phyloP scores from a whole-genome alignment of 1,139 yeast species.

The Debaryomyces fabryi region DNA sequence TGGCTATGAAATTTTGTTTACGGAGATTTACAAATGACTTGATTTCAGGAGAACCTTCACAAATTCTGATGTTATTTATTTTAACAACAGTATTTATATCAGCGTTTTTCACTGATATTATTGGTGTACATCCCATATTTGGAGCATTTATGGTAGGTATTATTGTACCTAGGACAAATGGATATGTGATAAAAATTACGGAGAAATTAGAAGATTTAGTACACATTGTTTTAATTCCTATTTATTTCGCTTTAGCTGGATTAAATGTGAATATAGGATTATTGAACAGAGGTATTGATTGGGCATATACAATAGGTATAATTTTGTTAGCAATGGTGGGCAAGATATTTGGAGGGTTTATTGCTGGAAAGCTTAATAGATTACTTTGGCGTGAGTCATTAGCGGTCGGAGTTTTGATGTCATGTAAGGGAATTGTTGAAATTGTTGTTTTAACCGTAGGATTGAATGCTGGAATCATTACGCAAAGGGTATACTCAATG shows the following conservation, averaged over 20 bases:
- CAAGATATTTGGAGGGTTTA: constrained; percentile 63
- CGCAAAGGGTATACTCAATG: constrained; percentile 70
- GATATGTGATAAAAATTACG: constrained; percentile 66
- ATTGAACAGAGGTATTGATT: constrained; percentile 63
- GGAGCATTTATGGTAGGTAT: constrained; percentile 81
- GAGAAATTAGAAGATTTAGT: constrained; percentile 79
- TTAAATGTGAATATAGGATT: constrained; percentile 67
- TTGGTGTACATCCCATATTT: constrained; percentile 81
- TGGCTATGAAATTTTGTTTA: constrained; percentile 47
- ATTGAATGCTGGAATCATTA: constrained; percentile 65
- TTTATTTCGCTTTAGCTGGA: constrained; percentile 80
- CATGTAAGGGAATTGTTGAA: constrained; percentile 85
- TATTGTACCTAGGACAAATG: constrained; percentile 76
- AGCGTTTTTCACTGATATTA: constrained; percentile 76
- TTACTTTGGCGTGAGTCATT: constrained; percentile 71
- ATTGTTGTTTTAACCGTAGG: constrained; percentile 79
- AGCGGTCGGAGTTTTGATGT: constrained; percentile 81
- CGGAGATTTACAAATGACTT: constrained; percentile 49
- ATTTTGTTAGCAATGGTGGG: constrained; percentile 67
- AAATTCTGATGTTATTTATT: constrained; percentile 45
- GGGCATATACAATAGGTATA: constrained; percentile 76
- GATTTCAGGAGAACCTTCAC: constrained; percentile 43
- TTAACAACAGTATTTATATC: constrained; percentile 60
- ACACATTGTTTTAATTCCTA: constrained; percentile 68
- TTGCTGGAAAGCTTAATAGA: constrained; percentile 64